A percentile compares a stretch with the other conserved stretches of the same genome.
Evolutionary conservation across 2,329 filamentous ascomycete genomes (phyloP).

Genomic region (Aspergillus amoenus): DNA sequence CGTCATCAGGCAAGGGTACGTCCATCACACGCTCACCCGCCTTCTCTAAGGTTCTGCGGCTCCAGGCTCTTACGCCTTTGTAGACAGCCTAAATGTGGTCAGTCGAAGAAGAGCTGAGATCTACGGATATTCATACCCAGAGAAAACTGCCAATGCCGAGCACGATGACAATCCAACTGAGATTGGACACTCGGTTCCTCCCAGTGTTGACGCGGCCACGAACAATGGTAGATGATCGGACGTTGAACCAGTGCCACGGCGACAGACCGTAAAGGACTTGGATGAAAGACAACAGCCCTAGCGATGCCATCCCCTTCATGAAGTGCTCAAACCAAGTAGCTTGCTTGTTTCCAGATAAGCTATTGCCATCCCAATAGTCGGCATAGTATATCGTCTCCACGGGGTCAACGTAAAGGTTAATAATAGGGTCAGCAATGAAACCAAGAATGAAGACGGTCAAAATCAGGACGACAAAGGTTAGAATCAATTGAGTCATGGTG

Average conservation of each 20-base stretch:
- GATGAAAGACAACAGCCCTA: slow-evolving; percentile 80
- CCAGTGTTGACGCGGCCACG: slow-evolving; percentile 61
- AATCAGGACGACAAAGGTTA: slow-evolving; percentile 73
- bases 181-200: slow-evolving; percentile 72
- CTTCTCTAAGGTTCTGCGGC: slow-evolving; percentile 68
- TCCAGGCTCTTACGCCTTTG: slow-evolving; percentile 75
- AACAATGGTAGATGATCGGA: slow-evolving; percentile 62
- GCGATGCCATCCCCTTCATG: slow-evolving; percentile 81
- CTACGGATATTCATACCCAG: slow-evolving; percentile 53
- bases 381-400: slow-evolving; percentile 59
- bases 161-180: slow-evolving; percentile 76
- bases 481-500: slow-evolving; percentile 62
- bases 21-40: slow-evolving; percentile 81
- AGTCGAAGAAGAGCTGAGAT: slow-evolving; percentile 4
- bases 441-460: slow-evolving; percentile 77
- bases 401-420: slow-evolving; percentile 84
- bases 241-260: slow-evolving; percentile 74
- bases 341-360: slow-evolving; percentile 45
- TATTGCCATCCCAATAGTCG: slow-evolving; percentile 39
- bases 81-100: slow-evolving; percentile 64
- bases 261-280: slow-evolving; percentile 75
- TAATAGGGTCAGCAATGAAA: slow-evolving; percentile 88
- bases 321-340: slow-evolving; percentile 80
- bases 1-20: slow-evolving; percentile 56
- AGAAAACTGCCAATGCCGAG: slow-evolving; percentile 80